Conservation (phyloP, 768 basidiomycete species). For the Cyathus striatus region DNA sequence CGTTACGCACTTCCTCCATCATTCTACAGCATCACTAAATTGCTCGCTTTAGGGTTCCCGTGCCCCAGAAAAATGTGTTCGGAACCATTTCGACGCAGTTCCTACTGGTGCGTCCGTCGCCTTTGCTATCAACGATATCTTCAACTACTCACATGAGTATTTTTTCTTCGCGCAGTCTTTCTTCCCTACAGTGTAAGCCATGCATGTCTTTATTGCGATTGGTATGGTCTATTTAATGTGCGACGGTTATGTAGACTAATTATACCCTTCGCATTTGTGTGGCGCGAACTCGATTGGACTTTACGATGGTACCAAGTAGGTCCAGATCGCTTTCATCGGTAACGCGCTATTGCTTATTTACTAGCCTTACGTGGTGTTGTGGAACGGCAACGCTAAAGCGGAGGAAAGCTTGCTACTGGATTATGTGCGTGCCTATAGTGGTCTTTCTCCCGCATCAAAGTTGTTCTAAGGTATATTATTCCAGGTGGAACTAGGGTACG, state of each 20-base stretch:
- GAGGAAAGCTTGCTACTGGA: slow-evolving; percentile 60
- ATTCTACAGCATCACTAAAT: background rate
- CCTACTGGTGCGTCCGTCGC: slow-evolving; percentile 26
- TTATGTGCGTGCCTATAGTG: slow-evolving; percentile 39
- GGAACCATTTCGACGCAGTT: slow-evolving; percentile 43
- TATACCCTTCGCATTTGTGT: slow-evolving; percentile 43
- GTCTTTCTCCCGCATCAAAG: no score
- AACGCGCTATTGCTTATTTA: slow-evolving; percentile 3
- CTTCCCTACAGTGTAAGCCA: slow-evolving; percentile 49
- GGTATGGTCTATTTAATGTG: background rate
- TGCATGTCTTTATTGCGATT: background rate
- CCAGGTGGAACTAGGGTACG: slow-evolving; percentile 24
- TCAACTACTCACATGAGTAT: slow-evolving; percentile 3
- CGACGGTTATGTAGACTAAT: slow-evolving; percentile 26
- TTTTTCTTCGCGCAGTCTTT: slow-evolving; percentile 43
- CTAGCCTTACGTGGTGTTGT: slow-evolving; percentile 60
- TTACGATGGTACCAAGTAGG: slow-evolving; percentile 56
- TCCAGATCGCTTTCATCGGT: background rate
- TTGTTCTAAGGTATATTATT: background rate
- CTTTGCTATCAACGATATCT: background rate
- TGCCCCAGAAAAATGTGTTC: slow-evolving; percentile 46
- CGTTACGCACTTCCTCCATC: slow-evolving; percentile 8
- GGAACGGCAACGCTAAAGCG: slow-evolving; percentile 46
- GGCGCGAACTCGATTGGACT: slow-evolving; percentile 49
- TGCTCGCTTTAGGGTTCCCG: slow-evolving; percentile 40